Base-by-base conservation (phyloP, 257 asterid species). In the Cynanchum wilfordii region DNA sequence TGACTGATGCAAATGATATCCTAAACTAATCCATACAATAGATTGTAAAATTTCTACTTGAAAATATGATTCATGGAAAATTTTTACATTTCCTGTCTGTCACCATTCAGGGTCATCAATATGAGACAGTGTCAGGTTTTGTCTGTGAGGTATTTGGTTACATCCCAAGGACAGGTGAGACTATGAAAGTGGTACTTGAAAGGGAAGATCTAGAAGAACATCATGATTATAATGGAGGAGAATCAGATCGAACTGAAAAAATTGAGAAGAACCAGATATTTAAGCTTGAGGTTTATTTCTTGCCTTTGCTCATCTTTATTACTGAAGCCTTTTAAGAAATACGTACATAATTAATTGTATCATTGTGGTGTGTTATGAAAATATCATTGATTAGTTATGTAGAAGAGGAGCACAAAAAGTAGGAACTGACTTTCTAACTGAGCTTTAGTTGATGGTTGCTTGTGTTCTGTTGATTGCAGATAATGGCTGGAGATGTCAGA, bases 91-190 rank as follows among this genome's bases (percentile, higher is more conserved):
- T 68, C 40, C 22, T 17, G 40, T 68, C 36, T 27, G 1, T 77
- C 52, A 69, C 70, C 73, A 73, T 79, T 74, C 96, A 95, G 99
- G 98, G 85, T 73, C 96, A 92, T 83, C 99, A 91, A 67, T 95
- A 90, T 60, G 99, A 95, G 83, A 91, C 98, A 19, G 99, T 95
- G 70, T 92, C 99, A 11, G 99, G 99, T 55, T 95, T 91, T 81
- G 88, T 95, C 36, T 95, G 99, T 49, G 99, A 95, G 86, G 98
- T 96, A 82, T 95, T 95, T 47, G 99, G 99, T 56, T 95, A 95
- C 77, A 95, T 95, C 73, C 99, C 99, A 4, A 89, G 95, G 80
- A 89, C 99, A 30, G 98, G 99, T 30, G 99, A 95, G 84, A 91
- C 92, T 57, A 86, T 89, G 73, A 86, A 90, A 79, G 95, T 95